Evolutionary conservation across 768 basidiomycete genomes (phyloP).

Genomic region (Candolleomyces aberdarensis): DNA sequence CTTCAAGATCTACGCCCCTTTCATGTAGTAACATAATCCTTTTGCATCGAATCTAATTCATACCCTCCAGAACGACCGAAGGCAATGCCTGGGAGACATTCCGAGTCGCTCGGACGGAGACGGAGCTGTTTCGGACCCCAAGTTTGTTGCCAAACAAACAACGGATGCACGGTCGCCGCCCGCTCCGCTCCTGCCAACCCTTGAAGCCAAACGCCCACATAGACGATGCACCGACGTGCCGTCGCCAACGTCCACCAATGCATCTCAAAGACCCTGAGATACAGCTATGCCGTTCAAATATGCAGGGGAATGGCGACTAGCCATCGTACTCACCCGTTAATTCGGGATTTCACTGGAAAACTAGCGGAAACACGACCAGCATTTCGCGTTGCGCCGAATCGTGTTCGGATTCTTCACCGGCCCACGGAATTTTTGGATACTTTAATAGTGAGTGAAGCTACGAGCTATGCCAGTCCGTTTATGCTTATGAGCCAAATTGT

Average conservation of each 20-base stretch:
- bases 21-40: too few species aligned
- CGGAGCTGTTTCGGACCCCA: background rate
- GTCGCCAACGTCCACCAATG: background rate
- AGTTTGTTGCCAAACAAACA: background rate
- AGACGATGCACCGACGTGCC: background rate
- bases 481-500: background rate
- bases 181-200: background rate
- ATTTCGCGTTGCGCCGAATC: slow-evolving; percentile 41
- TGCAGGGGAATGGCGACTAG: slow-evolving; percentile 16
- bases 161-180: background rate
- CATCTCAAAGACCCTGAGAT: background rate
- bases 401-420: slow-evolving; percentile 51
- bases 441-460: background rate
- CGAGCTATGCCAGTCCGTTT: background rate
- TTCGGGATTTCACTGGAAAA: slow-evolving; percentile 33
- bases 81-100: too few species aligned
- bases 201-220: background rate
- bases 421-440: slow-evolving; percentile 53
- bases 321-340: slow-evolving; percentile 26
- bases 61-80: too few species aligned
- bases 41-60: too few species aligned
- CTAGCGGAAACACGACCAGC: slow-evolving; percentile 43
- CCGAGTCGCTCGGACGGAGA: too few species aligned
- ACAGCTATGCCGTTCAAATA: background rate
- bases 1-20: too few species aligned